Conservation (phyloP, 805 yeast species). For the Saccharomyces eubayanus region DNA sequence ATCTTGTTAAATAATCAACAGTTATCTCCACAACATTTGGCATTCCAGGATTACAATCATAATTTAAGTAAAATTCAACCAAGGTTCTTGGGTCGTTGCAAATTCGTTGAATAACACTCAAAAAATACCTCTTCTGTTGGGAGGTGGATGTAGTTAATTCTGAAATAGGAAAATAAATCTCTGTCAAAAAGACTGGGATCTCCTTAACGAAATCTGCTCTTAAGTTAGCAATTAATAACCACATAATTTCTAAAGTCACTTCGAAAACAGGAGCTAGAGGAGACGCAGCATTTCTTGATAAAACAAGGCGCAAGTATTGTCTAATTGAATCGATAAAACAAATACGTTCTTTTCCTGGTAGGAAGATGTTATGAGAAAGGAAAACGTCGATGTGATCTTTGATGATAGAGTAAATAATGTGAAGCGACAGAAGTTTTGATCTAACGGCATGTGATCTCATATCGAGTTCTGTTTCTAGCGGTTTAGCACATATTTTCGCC, state of each 20-base stretch:
- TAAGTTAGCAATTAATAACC: slow-evolving; percentile 76
- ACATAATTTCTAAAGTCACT: slow-evolving; percentile 83
- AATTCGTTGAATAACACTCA: slow-evolving; percentile 70
- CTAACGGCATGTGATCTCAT: slow-evolving; percentile 89
- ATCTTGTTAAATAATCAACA: slow-evolving; percentile 62
- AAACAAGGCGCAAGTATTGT: slow-evolving; percentile 71
- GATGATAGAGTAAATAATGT: slow-evolving; percentile 76
- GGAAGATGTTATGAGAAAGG: slow-evolving; percentile 46
- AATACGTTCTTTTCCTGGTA: slow-evolving; percentile 48
- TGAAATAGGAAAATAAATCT: slow-evolving; percentile 87
- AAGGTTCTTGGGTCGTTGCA: slow-evolving; percentile 84
- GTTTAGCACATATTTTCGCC: slow-evolving; percentile 85
- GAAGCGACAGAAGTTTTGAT: slow-evolving; percentile 81
- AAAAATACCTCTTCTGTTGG: slow-evolving; percentile 84
- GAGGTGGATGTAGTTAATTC: slow-evolving; percentile 86
- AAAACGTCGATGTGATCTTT: slow-evolving; percentile 81
- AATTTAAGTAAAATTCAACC: slow-evolving; percentile 87
- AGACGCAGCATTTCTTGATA: slow-evolving; percentile 89
- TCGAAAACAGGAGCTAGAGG: slow-evolving; percentile 88
- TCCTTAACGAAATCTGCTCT: slow-evolving; percentile 86
- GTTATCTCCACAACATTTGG: slow-evolving; percentile 81
- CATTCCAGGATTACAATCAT: slow-evolving; percentile 79
- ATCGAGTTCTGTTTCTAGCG: slow-evolving; percentile 69
- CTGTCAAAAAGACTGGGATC: slow-evolving; percentile 86
- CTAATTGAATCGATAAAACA: slow-evolving; percentile 70